Evolutionary conservation across 2,329 filamentous ascomycete genomes (phyloP), one percentile per base, ranked within the genome.

Genomic region (Exophiala mesophila): DNA sequence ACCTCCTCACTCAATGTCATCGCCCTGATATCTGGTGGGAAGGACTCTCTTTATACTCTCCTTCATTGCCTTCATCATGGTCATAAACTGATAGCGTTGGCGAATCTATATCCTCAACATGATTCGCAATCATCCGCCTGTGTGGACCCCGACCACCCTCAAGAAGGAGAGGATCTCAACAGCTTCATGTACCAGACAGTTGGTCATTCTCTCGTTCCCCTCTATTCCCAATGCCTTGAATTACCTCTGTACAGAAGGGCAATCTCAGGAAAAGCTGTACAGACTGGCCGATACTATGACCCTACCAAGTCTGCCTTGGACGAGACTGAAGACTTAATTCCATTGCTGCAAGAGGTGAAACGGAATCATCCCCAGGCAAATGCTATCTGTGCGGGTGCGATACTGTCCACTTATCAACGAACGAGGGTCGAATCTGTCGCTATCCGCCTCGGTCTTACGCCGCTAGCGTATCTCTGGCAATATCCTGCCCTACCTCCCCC

Each of bases 121-220:
- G 10, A n/a, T 6, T 6, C 15, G 7, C 15, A 6, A 17, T 7
- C 6, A 13, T 13, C 29, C 7, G 29, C 7, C 7, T 8, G 15
- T 7, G 6, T 7, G 7, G 29, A 17, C 7, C 26, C 32, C 36
- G 43, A 55, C 34, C 54, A 48, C 8, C 61, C 70, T 34, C 62
- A 58, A 35, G 69, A 61, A 18, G 49, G 34, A 15, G 67, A 74
- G 42, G 86, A 97, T 63, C 74, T 94, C 56, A 88, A 98, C 65
- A 96, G 89, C 69, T 97, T 92, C 80, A 98, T 98, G 92, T 98
- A 97, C 71, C 92, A 98, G 71, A 98, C 92, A 3, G 86, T 96
- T 47, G 92, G 92, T 9, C 88, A 97, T 65, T 76, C 80, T 44
- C 71, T 96, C 13, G 83, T 97, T 44, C 88, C 89, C 2, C 74